Base-by-base conservation (phyloP, 1,139 yeast species). In the Geotrichum cucujoidarum region DNA sequence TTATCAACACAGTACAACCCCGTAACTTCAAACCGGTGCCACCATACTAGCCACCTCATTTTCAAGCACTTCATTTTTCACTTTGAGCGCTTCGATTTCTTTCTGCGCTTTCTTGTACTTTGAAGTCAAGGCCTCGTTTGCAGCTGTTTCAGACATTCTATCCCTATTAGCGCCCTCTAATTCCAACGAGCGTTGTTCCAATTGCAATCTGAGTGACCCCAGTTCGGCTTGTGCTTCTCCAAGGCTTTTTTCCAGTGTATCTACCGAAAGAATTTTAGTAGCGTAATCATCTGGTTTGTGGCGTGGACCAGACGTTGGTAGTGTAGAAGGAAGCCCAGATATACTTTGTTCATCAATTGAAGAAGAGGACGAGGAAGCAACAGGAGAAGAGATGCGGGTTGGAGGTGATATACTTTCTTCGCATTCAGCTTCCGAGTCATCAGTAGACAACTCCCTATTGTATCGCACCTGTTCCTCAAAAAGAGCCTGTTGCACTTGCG, bases 71-170 rank as follows among this genome's bases (percentile, higher is more conserved):
- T 49, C 52, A 38, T 48, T 51, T 31, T 50, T 48, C 27, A 34
- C 22, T 7, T 33, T 32, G 31, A 58, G 37, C 20, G 33, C 21
- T 14, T 47, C 50, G 11, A 49, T 45, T 18, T 58, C 60, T 14
- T 43, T 45, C 17, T 56, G 45, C n/a, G 59, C 52, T 7, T 39
- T 32, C 49, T 59, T 58, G 46, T 59, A 59, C 43, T 55, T 55
- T 22, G 55, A 34, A 1, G 61, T 58, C 30, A 58, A 49, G 38
- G 57, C 53, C 41, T 59, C n/a, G n/a, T n/a, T 30, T 30, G 32
- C 6, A 30, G 32, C 32, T 5, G 32, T 13, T 5, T n/a, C 11
- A 5, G 32, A 30, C n/a, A n/a, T n/a, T n/a, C n/a, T n/a, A n/a
- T n/a, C n/a, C n/a, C n/a, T n/a, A n/a, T n/a, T n/a, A n/a, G n/a